Base-by-base conservation (phyloP, 768 basidiomycete species). In the Termitomyces sp. region DNA sequence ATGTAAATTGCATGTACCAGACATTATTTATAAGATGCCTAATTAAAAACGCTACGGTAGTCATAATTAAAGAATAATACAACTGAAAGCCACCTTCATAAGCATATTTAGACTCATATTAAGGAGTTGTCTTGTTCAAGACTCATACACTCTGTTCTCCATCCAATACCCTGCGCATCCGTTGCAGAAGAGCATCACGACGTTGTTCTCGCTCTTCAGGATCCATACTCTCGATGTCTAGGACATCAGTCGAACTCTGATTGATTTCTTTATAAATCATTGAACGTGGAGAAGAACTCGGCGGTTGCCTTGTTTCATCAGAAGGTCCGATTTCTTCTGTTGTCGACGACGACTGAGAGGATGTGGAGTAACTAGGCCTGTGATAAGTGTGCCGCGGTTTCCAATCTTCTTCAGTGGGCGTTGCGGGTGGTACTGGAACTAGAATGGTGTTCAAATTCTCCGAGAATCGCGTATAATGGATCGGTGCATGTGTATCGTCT, bases 121-220 rank as follows among this genome's bases (percentile, higher is more conserved):
- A 24, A 22, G 5, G 31, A n/a, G 8, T 9, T 18, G 10, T 15
- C 3, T 9, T 37, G 28, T 20, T 28, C 6, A 9, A n/a, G 4
- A 20, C n/a, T 34, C 28, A 28, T 24, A 41, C 20, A 29, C 13
- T 28, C 36, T 51, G 51, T 20, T 60, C 51, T 28, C 56, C 60
- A 22, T 60, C 53, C 5, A 60, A 37, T 7, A 60, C 60, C 26
- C 34, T 57, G 29, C 53, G 56, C 60, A 60, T 60, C 28, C 34
- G 46, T 39, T 54, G 41, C 13, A 60, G 22, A 31, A 60, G 34
- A 26, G 41, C 56, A 39, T 54, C 60, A 16, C 42, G 56, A 8
- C 60, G 56, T n/a, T 39, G 50, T 24, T 57, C 39, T 20, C 59
- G 34, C 33, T 60, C 55, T 2, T 18, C 4, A 29, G n/a, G n/a